phyloP scores from a whole-genome alignment of 805 yeast species.

The Myxozyma mucilagina region DNA sequence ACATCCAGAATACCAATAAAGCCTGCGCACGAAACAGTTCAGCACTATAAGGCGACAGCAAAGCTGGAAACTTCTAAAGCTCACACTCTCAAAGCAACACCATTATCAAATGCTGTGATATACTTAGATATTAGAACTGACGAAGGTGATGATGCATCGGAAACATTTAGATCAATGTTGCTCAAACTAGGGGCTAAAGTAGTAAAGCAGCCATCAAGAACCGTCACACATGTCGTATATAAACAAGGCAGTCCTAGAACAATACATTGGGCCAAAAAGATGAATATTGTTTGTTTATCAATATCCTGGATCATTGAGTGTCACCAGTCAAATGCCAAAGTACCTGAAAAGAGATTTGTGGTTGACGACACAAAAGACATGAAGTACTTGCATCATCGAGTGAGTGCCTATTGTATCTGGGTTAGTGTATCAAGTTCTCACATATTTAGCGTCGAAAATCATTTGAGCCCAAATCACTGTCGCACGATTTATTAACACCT shows the following conservation, averaged over 20 bases:
- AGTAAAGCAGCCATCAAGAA: constrained; percentile 9
- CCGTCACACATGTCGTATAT: constrained; percentile 31
- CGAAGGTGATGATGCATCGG: constrained; percentile 31
- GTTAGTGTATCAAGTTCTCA: neutral
- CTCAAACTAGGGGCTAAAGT: constrained; percentile 29
- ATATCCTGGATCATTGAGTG: constrained; percentile 31
- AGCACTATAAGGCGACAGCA: neutral
- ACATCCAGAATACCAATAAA: constrained; percentile 7
- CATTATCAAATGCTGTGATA: constrained; percentile 20
- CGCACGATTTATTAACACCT: neutral
- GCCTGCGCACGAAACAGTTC: neutral
- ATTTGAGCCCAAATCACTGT: constrained; percentile 11
- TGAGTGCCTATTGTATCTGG: neutral
- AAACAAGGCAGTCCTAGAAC: constrained; percentile 31
- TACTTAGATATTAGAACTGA: constrained; percentile 28
- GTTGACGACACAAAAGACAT: neutral
- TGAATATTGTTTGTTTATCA: constrained; percentile 13
- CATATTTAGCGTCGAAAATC: constrained; percentile 11
- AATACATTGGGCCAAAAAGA: constrained; percentile 13
- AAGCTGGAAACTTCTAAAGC: neutral
- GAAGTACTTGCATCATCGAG: constrained; percentile 7
- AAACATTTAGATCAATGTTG: constrained; percentile 19
- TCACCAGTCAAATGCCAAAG: neutral
- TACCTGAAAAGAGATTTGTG: constrained; percentile 3
- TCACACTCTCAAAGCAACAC: neutral